Base-by-base conservation (phyloP, 1,284 basidiomycete genomes). In the Cronartium quercuum region DNA sequence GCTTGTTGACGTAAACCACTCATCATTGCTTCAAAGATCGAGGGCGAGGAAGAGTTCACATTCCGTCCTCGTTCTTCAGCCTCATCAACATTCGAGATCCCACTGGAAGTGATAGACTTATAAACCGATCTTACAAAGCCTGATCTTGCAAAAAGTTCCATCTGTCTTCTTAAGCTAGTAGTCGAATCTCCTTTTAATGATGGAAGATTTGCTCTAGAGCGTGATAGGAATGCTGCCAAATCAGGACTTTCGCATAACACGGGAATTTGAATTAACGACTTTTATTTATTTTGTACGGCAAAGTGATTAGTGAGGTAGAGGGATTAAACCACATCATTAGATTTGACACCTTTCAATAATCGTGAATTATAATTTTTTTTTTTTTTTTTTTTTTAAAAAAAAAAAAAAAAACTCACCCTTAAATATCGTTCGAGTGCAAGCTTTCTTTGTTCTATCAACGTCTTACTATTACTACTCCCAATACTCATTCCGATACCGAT, bases 1-100 rank as follows among this genome's bases (percentile, higher is more conserved):
- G 91, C 90, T 82, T 96, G 94, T 21, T 89, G 87, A 3, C 89
- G 91, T 10, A 96, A 86, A 4, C 91, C 87, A 79, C 91, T 89
- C 67, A 93, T 91, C 85, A 96, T 91, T 70, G 94, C 88, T 80
- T 97, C 94, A 58, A 96, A 84, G 91, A 96, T 95, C 0, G 91
- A 93, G 0, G 91, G 91, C 0, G 91, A 91, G 24, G 76, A 76
- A 3, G 76, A 65, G 76, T n/a, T 15, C 92, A 91, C 81, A 93
- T 88, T 85, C 93, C 91, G 81, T 94, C 93, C 82, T 96, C 94
- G 78, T 29, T 29, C 29, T 96, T 89, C 51, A 38, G 29, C 37
- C 2, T 62, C 60, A n/a, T 55, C 51, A 18, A 34, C 61, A n/a
- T 9, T n/a, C 44, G 13, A 71, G n/a, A 55, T 55, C n/a, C 51